Evolutionary conservation across 2,329 filamentous ascomycete genomes (phyloP), one percentile per base, ranked within the genome.

Genomic region (Nakataea oryzae): DNA sequence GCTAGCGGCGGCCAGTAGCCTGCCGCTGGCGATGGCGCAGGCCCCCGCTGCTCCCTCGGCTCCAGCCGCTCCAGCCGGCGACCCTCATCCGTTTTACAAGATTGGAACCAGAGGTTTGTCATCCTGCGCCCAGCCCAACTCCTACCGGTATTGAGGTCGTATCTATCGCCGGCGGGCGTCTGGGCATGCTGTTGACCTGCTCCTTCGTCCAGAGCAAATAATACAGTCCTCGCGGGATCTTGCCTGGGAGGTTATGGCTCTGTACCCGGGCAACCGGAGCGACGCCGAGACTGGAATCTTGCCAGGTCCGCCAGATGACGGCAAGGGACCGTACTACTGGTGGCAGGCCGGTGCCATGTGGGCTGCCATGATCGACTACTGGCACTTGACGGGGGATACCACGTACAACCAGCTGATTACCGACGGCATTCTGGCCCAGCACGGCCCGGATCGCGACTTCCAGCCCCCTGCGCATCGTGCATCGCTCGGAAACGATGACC

Each of bases 311-410:
- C 81, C 81, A 17, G 61, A 66, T 65, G 66, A 74, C 65, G 81
- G 81, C 65, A 77, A 81, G 64, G 59, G 59, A 1, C 50, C 47
- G 28, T 87, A 86, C 70, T 89, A 88, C 76, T 90, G 87, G 87
- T 91, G 87, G 87, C 85, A 90, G 70, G 85, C 84, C 7, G 83
- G 85, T 61, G 83, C 85, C n/a, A 78, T 90, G 75, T 88, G 87
- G 79, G 84, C 86, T 65, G 81, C 85, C 1, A 75, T 88, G 66
- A 78, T 90, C 58, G 86, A 89, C 71, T 90, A 90, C 71, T 87
- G 85, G 82, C 81, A 86, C 64, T 79, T 83, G 62, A 89, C 86
- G 0, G 85, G 85, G 62, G 86, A 89, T 71, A 70, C 74, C 6
- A 79, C 79, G 62, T 89, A 86, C 74, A 88, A 89, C 70, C 69